A percentile compares a stretch with the other conserved stretches of the same genome.
Evolutionary conservation across 1,284 basidiomycete genomes (phyloP).

Genomic region (Bjerkandera adusta): DNA sequence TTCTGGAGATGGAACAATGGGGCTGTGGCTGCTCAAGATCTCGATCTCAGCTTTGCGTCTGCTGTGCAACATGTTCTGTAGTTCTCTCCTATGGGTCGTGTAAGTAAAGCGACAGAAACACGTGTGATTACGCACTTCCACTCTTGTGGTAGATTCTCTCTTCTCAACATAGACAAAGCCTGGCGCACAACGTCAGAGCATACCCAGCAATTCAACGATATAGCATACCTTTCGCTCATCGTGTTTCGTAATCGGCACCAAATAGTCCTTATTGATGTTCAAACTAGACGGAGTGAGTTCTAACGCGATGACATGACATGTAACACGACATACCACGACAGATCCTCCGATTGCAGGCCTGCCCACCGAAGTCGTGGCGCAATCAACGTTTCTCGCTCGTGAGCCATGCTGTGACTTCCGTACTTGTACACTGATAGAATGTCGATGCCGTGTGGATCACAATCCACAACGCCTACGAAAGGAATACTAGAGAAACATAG

Average conservation of each 20-base stretch:
- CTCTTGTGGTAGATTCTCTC: slow-evolving; percentile 47
- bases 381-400: slow-evolving; percentile 63
- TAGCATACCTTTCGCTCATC: slow-evolving; percentile 70
- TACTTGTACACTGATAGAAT: slow-evolving; percentile 85
- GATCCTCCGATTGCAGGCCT: slow-evolving; percentile 72
- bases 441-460: slow-evolving; percentile 86
- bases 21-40: no score
- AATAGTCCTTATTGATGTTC: slow-evolving; percentile 53
- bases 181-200: slow-evolving; percentile 28
- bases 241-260: slow-evolving; percentile 68
- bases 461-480: slow-evolving; percentile 81
- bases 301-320: neutral
- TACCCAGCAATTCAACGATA: neutral
- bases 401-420: slow-evolving; percentile 60
- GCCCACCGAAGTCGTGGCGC: slow-evolving; percentile 74
- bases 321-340: slow-evolving; percentile 44
- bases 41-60: slow-evolving; percentile 90
- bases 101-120: neutral
- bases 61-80: slow-evolving; percentile 73
- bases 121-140: slow-evolving; percentile 64
- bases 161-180: slow-evolving; percentile 68
- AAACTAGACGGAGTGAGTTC: slow-evolving; percentile 39
- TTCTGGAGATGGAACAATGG: no score
- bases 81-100: slow-evolving; percentile 57
- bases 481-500: slow-evolving; percentile 50